phyloP scores from a whole-genome alignment of 2,329 filamentous ascomycete species.

The Whalleya microplaca region DNA sequence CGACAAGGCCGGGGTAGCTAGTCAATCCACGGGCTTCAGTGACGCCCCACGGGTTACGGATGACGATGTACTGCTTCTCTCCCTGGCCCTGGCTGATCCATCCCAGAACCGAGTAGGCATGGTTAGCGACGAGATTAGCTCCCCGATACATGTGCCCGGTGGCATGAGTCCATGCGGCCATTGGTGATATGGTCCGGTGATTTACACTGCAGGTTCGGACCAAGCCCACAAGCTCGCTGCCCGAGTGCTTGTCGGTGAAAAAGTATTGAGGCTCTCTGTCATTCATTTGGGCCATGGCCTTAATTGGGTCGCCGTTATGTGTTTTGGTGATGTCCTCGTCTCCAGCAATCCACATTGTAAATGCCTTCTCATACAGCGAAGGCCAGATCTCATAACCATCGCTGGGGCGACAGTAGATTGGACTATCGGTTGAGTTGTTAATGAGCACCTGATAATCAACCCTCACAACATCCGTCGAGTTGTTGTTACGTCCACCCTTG shows the following conservation, averaged over 20 bases:
- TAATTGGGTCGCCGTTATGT: slow-evolving; percentile 47
- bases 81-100: slow-evolving; percentile 41
- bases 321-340: slow-evolving; percentile 40
- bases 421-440: slow-evolving; percentile 48
- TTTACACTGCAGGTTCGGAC: slow-evolving; percentile 46
- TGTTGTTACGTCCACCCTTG: slow-evolving; percentile 49
- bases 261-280: slow-evolving; percentile 43
- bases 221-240: slow-evolving; percentile 41
- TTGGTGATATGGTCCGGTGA: slow-evolving; percentile 48
- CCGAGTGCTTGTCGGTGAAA: slow-evolving; percentile 38
- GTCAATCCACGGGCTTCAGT: slow-evolving; percentile 46
- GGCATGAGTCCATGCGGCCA: slow-evolving; percentile 47
- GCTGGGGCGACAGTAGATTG: slow-evolving; percentile 46
- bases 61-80: slow-evolving; percentile 45
- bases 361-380: slow-evolving; percentile 52
- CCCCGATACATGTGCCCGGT: slow-evolving; percentile 43
- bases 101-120: slow-evolving; percentile 48
- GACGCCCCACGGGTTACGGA: slow-evolving; percentile 50
- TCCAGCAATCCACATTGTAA: slow-evolving; percentile 47
- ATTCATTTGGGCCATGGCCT: slow-evolving; percentile 50
- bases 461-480: slow-evolving; percentile 42
- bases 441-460: slow-evolving; percentile 49
- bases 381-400: slow-evolving; percentile 49
- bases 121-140: slow-evolving; percentile 49
- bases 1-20: slow-evolving; percentile 44